Evolutionary conservation across 2,329 filamentous ascomycete species (phyloP).

Genomic region (Fonsecaea erecta): DNA sequence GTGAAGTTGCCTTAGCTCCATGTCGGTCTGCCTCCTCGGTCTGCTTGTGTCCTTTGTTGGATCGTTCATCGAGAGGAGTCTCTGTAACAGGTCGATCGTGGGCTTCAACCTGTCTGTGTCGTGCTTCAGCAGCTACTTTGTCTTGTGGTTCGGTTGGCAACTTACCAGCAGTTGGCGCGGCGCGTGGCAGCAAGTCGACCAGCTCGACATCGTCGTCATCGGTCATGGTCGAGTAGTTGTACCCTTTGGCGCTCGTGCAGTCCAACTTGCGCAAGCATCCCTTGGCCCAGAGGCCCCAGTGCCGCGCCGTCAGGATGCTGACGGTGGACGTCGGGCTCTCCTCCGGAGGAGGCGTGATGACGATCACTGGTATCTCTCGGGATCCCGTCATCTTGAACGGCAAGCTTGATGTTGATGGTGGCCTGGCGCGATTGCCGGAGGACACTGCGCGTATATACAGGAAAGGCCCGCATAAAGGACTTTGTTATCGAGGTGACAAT

Average conservation of each 20-base stretch:
- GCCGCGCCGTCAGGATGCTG: neutral
- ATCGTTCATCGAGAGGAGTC: neutral
- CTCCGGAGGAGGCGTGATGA: neutral
- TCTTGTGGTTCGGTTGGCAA: neutral
- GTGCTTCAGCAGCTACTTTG: neutral
- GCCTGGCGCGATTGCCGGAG: neutral
- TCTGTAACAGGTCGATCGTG: neutral
- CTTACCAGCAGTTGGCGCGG: neutral
- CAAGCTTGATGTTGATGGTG: neutral
- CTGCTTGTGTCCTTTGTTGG: neutral
- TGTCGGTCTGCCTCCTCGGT: neutral
- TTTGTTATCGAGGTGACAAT: neutral
- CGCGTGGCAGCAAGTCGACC: neutral
- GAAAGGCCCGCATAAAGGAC: neutral
- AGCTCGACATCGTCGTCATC: neutral
- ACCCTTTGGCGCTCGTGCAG: neutral
- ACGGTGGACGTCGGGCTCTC: neutral
- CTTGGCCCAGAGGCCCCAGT: slow-evolving; percentile 3
- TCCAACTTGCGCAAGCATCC: neutral
- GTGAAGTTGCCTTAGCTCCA: neutral
- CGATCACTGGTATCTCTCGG: neutral
- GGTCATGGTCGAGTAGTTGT: neutral
- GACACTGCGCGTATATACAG: neutral
- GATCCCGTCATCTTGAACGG: neutral
- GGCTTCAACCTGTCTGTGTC: neutral